Conservation (phyloP, 805 yeast genomes). For the Kluyveromyces nonfermentans region DNA sequence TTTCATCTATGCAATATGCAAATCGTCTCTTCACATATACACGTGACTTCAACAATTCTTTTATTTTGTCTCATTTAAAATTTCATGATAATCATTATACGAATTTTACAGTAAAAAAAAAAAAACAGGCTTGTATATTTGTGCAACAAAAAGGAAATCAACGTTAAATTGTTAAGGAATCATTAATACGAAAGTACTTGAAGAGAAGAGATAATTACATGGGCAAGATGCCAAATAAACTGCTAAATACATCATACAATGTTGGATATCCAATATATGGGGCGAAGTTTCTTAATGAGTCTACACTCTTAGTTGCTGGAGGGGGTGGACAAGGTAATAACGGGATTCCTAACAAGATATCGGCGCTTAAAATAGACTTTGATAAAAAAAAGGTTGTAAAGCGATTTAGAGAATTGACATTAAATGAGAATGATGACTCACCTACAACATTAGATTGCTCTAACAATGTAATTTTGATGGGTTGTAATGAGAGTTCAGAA, state of each 20-base stretch:
- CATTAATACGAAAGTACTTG: background rate
- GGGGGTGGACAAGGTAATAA: conserved; percentile 95
- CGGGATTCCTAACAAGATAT: conserved; percentile 78
- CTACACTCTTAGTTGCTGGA: conserved; percentile 65
- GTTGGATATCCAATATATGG: conserved; percentile 76
- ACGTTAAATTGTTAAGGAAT: too few relatives aligned
- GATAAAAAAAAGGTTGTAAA: conserved; percentile 39
- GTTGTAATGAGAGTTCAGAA: conserved; percentile 62
- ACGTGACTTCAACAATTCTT: background rate
- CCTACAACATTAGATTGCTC: conserved; percentile 69
- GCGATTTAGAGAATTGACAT: conserved; percentile 51
- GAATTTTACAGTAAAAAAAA: background rate
- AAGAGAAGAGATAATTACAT: background rate
- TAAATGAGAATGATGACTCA: conserved; percentile 66
- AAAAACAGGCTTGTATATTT: background rate
- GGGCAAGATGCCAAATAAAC: conserved; percentile 14
- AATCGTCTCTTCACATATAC: background rate
- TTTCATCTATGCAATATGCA: too few relatives aligned
- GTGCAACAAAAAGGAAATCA: background rate
- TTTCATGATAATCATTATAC: background rate
- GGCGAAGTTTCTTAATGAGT: conserved; percentile 55
- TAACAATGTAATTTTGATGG: conserved; percentile 47
- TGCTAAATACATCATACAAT: conserved; percentile 19
- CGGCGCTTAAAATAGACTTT: conserved; percentile 53
- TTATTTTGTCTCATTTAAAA: too few relatives aligned